Evolutionary conservation across 768 basidiomycete species (phyloP).

Genomic region (Terana coerulea): DNA sequence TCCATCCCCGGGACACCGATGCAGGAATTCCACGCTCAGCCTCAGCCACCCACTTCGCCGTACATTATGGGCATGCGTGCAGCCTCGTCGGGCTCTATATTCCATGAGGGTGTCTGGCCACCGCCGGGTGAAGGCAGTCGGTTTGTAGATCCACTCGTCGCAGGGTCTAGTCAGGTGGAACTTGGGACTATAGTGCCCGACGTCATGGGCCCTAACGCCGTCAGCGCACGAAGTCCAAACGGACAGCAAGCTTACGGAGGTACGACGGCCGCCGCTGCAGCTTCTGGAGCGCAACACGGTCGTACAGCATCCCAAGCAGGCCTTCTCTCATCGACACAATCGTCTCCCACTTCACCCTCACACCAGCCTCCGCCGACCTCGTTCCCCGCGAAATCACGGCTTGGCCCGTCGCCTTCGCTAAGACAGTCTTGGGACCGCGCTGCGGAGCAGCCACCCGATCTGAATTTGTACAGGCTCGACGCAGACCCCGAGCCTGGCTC

Average conservation of each 20-base stretch:
- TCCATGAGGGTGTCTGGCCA: conserved; percentile 29
- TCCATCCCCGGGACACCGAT: conserved; percentile 11
- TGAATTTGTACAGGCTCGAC: conserved; percentile 4
- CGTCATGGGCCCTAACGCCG: conserved; percentile 23
- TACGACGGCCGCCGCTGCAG: conserved; percentile 4
- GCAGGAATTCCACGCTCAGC: conserved; percentile 10
- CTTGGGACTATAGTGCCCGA: conserved; percentile 25
- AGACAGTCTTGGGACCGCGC: conserved; percentile 6
- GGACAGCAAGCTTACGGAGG: background rate
- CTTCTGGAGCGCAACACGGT: conserved; percentile 13
- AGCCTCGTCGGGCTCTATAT: conserved; percentile 26
- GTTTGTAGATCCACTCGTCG: conserved; percentile 26
- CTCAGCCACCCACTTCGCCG: conserved; percentile 17
- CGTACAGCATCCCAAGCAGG: conserved; percentile 16
- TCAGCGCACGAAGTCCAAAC: background rate
- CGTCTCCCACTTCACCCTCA: background rate
- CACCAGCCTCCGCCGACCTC: background rate
- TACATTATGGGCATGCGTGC: conserved; percentile 23
- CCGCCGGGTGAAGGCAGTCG: conserved; percentile 22
- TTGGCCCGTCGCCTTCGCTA: background rate
- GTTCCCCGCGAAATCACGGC: background rate
- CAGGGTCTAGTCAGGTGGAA: conserved; percentile 20
- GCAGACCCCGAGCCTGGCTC: conserved; percentile 3
- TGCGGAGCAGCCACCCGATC: conserved; percentile 5
- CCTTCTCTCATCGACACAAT: conserved; percentile 4